Evolutionary conservation across 176 grass and related monocot species (phyloP), one percentile per base, ranked within the genome.

Genomic region (Oryza punctata): DNA sequence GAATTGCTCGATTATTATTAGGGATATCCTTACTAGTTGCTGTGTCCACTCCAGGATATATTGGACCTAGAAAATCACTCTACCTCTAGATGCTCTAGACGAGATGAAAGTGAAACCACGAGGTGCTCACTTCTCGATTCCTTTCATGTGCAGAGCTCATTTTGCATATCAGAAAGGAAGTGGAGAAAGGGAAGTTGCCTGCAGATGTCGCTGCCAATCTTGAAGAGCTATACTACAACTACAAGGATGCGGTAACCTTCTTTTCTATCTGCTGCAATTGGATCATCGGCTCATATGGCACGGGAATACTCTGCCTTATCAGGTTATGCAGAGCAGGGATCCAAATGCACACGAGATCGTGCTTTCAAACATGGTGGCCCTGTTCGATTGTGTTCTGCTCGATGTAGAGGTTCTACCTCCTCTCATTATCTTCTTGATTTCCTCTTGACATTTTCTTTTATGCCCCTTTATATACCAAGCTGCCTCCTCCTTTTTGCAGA

Each of bases 301-400:
- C 64, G 2, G 33, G 5, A 70, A 24, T 84, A n/a, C 77, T 84
- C 81, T 63, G 12, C 23, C 54, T 72, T 66, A 30, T 63, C 86
- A 98, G 96, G 87, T 98, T 49, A 67, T 98, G 85, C 87, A 83
- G 85, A 94, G 87, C 50, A 88, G 88, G 69, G 78, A 89, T 88
- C 91, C 96, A 57, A 92, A 88, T 83, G 87, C 91, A 78, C 68
- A 89, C 13, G 87, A 99, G 43, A 85, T 99, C 45, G 76, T 96
- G 79, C 81, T 86, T 63, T 80, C 88, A 37, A 99, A 96, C 71
- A 99, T 96, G 93, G 87, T 24, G 38, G 74, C 89, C 90, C 76
- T 89, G 65, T 94, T 96, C 81, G 96, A 99, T 68, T 85, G 85
- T 23, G 94, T 99, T 72, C 63, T 96, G 66, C 83, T 96, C 78